Base-by-base conservation (phyloP, 352 stramenopile species). In the Poterioochromonas sp. region DNA sequence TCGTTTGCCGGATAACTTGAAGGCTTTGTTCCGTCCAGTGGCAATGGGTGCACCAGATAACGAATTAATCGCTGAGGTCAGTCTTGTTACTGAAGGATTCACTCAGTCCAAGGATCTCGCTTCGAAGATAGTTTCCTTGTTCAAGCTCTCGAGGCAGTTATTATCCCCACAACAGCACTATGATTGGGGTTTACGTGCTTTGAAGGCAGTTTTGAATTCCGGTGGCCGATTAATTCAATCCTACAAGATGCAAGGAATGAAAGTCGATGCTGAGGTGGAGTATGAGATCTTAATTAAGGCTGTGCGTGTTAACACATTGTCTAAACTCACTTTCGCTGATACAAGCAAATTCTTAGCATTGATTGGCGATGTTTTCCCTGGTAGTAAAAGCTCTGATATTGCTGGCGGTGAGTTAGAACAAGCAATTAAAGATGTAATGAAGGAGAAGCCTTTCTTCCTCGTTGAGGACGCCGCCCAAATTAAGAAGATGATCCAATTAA, bases 141-240 rank as follows among this genome's bases (percentile, higher is more conserved):
- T 97, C 80, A 86, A 81, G 29, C 83, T 97, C 1, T 93, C 85
- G 0, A 83, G 85, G 0, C 87, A 97, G 77, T 80, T 96, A 2
- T 81, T 97, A 3, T 92, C 86, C 0, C 84, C 80, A 29, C 92
- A 97, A 74, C 88, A 94, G 76, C 93, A 97, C 82, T 97, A 97
- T 70, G 92, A 97, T 76, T 97, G 89, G 88, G 92, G 92, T 0
- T 83, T 97, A 5, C 88, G 92, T 22, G 90, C 91, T 0, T 80
- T 98, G 8, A 98, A 97, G 80, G 89, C 93, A 15, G 90, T 97
- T 5, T 86, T 98, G 5, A 95, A 95, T 79, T 97, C 92, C 0
- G 91, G 89, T 0, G 93, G 93, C 0, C 95, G 95, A 76, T 84
- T 97, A 0, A 84, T 96, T 0, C 89, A 94, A 29, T 68, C 81